A percentile compares a stretch with the other conserved stretches of the same genome.
Evolutionary conservation across 2,329 filamentous ascomycete species (phyloP).

Genomic region (Penicillium occitanis): DNA sequence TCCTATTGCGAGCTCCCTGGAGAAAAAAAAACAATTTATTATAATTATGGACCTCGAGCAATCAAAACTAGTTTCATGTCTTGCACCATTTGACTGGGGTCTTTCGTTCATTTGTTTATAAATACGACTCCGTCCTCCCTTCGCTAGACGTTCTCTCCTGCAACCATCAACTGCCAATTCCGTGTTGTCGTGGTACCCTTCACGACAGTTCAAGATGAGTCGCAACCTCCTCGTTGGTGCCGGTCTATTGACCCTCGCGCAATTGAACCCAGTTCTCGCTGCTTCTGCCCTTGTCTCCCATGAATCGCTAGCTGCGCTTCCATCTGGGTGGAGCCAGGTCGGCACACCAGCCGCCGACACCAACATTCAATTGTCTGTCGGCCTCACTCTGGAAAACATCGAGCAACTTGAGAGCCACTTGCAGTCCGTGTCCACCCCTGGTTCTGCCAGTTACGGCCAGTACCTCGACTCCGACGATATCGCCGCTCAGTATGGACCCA

Average conservation of each 20-base stretch:
- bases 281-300: slow-evolving; percentile 23
- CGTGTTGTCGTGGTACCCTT: neutral
- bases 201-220: slow-evolving; percentile 12
- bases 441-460: slow-evolving; percentile 49
- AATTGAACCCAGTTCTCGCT: slow-evolving; percentile 26
- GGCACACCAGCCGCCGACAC: slow-evolving; percentile 23
- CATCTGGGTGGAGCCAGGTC: slow-evolving; percentile 25
- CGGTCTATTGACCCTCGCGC: slow-evolving; percentile 26
- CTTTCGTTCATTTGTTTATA: neutral
- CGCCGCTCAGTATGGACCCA: slow-evolving; percentile 43
- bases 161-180: neutral
- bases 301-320: slow-evolving; percentile 25
- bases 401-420: slow-evolving; percentile 43
- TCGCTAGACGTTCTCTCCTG: neutral
- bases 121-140: neutral
- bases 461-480: slow-evolving; percentile 49
- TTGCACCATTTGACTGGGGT: neutral
- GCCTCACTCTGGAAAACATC: slow-evolving; percentile 30
- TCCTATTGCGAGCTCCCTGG: neutral
- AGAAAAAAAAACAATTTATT: neutral
- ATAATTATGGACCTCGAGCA: neutral
- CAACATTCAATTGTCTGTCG: slow-evolving; percentile 27
- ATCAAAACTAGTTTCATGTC: neutral
- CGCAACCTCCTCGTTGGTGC: slow-evolving; percentile 23
- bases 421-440: slow-evolving; percentile 49